A percentile compares a stretch with the other conserved stretches of the same genome.
These are phyloP conservation scores for Suhomyces panamericanus DNA, from an alignment of 1,139 yeast genomes.

Conservation along the genomic window DNA sequence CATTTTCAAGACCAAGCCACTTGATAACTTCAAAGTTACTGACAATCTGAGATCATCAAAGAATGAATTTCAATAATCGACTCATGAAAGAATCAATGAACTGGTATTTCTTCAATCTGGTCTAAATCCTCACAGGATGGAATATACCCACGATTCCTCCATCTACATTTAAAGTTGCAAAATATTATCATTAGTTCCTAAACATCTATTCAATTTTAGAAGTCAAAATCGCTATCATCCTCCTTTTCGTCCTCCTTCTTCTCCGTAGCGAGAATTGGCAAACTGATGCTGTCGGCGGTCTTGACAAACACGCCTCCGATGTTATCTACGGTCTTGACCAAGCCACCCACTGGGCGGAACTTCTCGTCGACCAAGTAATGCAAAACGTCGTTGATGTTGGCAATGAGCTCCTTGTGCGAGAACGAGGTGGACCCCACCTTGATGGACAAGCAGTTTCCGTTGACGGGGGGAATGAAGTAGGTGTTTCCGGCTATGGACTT, in stretches of 20 bases:
- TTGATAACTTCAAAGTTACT: too few species aligned
- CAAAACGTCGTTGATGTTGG: slow-evolving; percentile 58
- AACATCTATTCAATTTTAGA: slow-evolving; percentile 8
- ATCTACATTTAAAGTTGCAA: too few species aligned
- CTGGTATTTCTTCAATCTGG: too few species aligned
- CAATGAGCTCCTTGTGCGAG: slow-evolving; percentile 42
- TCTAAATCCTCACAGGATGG: too few species aligned
- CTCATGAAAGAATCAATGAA: too few species aligned
- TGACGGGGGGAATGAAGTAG: slow-evolving; percentile 57
- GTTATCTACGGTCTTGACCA: slow-evolving; percentile 41
- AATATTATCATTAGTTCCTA: too few species aligned
- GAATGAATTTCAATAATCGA: too few species aligned
- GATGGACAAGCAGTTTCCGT: slow-evolving; percentile 51
- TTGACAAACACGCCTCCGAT: slow-evolving; percentile 57
- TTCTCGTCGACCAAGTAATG: slow-evolving; percentile 49
- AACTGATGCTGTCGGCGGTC: slow-evolving; percentile 62
- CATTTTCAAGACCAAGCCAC: too few species aligned
- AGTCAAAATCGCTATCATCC: slow-evolving; percentile 33
- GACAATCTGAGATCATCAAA: too few species aligned
- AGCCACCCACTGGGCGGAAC: slow-evolving; percentile 59
- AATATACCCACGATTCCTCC: too few species aligned
- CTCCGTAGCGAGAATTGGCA: slow-evolving; percentile 37
- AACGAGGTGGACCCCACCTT: slow-evolving; percentile 56
- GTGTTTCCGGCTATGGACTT: slow-evolving; percentile 62
- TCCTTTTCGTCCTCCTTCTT: slow-evolving; percentile 19